Conservation (phyloP, 2,329 filamentous ascomycete genomes). For the Aureobasidium vineae region DNA sequence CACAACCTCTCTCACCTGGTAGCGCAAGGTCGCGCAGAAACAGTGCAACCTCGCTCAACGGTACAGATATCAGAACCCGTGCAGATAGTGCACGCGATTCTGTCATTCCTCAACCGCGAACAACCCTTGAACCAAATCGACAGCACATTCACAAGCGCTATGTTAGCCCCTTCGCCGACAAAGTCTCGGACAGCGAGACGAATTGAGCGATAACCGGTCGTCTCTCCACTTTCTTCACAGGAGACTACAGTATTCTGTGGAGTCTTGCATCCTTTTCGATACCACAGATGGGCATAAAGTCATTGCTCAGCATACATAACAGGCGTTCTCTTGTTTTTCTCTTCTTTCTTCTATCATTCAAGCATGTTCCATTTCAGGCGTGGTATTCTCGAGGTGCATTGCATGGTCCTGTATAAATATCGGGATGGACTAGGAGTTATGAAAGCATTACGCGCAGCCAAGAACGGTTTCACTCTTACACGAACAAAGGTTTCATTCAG, state of each 20-base stretch:
- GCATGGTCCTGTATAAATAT: neutral
- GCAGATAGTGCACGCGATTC: slow-evolving; percentile 36
- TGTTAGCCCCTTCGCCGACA: slow-evolving; percentile 20
- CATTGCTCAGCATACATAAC: slow-evolving; percentile 2
- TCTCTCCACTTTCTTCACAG: neutral
- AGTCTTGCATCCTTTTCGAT: neutral
- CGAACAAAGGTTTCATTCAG: neutral
- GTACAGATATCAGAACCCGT: slow-evolving; percentile 32
- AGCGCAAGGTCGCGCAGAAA: slow-evolving; percentile 33
- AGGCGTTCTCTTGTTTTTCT: neutral
- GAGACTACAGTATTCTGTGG: slow-evolving; percentile 19
- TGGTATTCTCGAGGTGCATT: neutral
- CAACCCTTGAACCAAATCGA: slow-evolving; percentile 21
- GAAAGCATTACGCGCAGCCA: neutral
- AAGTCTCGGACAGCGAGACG: slow-evolving; percentile 12
- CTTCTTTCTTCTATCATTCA: neutral
- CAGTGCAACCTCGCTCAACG: slow-evolving; percentile 31
- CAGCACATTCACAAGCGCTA: slow-evolving; percentile 19
- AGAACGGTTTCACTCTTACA: neutral
- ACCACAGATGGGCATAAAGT: slow-evolving; percentile 5
- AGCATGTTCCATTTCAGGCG: slow-evolving; percentile 1
- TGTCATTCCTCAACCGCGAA: slow-evolving; percentile 15
- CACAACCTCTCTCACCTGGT: slow-evolving; percentile 31
- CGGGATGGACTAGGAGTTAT: neutral
- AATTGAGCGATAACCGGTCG: neutral